These are phyloP conservation scores for Dothiorella sarmentorum DNA, from an alignment of 2,329 filamentous ascomycete species.

Conservation along the genomic window DNA sequence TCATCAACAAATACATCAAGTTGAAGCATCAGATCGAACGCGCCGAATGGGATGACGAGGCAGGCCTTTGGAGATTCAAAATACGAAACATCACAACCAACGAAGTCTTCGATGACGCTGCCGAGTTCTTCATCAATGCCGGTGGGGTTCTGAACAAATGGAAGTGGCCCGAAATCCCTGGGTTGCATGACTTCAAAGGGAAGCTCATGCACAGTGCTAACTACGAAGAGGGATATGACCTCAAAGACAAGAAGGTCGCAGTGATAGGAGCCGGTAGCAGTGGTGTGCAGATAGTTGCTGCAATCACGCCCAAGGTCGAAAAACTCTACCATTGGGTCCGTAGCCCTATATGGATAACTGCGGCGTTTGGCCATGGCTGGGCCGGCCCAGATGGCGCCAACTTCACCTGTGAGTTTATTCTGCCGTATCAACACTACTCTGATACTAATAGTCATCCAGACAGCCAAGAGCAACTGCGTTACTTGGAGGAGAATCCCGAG, in stretches of 20 bases:
- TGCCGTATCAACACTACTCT: neutral
- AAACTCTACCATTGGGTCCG: slow-evolving; percentile 47
- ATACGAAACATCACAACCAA: slow-evolving; percentile 35
- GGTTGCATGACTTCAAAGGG: slow-evolving; percentile 46
- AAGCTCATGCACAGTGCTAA: slow-evolving; percentile 42
- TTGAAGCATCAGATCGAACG: slow-evolving; percentile 49
- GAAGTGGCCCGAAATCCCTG: slow-evolving; percentile 40
- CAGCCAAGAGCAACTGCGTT: slow-evolving; percentile 40
- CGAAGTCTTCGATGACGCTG: slow-evolving; percentile 36
- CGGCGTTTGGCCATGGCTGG: slow-evolving; percentile 45
- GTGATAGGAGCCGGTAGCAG: slow-evolving; percentile 46
- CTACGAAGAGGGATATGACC: slow-evolving; percentile 47
- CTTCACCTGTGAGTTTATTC: slow-evolving; percentile 39
- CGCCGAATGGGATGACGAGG: slow-evolving; percentile 48
- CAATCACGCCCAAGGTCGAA: slow-evolving; percentile 45
- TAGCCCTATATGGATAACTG: slow-evolving; percentile 30
- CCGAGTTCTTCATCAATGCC: slow-evolving; percentile 43
- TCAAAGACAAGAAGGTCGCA: slow-evolving; percentile 43
- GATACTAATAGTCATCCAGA: slow-evolving; percentile 20
- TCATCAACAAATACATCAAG: slow-evolving; percentile 50
- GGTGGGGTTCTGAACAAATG: slow-evolving; percentile 43
- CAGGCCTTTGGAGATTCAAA: slow-evolving; percentile 50
- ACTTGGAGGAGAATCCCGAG: slow-evolving; percentile 42
- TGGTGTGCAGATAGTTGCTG: slow-evolving; percentile 46
- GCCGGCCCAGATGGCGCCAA: slow-evolving; percentile 42